Percentiles rank a stretch among this genome's conserved stretches.
Conservation (phyloP, 2,329 filamentous ascomycete species). For the Paecilomyces formosus region DNA sequence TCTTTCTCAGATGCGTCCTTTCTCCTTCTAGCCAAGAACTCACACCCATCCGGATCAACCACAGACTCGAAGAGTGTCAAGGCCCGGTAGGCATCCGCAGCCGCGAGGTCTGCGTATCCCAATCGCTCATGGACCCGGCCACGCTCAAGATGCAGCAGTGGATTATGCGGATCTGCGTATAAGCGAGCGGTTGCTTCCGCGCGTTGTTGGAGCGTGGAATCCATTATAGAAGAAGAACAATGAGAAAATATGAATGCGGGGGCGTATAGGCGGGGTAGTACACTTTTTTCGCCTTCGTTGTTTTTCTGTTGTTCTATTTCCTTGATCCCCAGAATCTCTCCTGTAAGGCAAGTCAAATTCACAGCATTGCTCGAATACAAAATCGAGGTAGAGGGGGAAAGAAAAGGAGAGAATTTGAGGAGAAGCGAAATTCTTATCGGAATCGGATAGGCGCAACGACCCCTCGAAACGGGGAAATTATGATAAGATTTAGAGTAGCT, state of each 20-base stretch:
- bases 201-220: slow-evolving; percentile 29
- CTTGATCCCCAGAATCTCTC: neutral
- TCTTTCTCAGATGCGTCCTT: slow-evolving; percentile 27
- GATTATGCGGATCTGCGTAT: slow-evolving; percentile 34
- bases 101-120: slow-evolving; percentile 82
- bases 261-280: neutral
- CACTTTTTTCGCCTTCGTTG: neutral
- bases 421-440: too few species aligned
- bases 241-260: neutral
- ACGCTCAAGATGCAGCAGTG: slow-evolving; percentile 41
- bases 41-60: slow-evolving; percentile 63
- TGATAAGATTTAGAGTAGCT: neutral
- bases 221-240: neutral
- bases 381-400: neutral
- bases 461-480: neutral
- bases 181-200: slow-evolving; percentile 46
- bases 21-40: slow-evolving; percentile 63
- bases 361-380: neutral
- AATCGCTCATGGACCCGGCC: slow-evolving; percentile 65
- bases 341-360: neutral
- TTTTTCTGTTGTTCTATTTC: neutral
- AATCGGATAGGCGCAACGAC: neutral
- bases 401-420: neutral
- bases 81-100: slow-evolving; percentile 83
- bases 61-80: slow-evolving; percentile 81